A percentile compares a stretch with the other conserved stretches of the same genome.
phyloP scores from a whole-genome alignment of 352 stramenopile species.

The Globisporangium alternatum region DNA sequence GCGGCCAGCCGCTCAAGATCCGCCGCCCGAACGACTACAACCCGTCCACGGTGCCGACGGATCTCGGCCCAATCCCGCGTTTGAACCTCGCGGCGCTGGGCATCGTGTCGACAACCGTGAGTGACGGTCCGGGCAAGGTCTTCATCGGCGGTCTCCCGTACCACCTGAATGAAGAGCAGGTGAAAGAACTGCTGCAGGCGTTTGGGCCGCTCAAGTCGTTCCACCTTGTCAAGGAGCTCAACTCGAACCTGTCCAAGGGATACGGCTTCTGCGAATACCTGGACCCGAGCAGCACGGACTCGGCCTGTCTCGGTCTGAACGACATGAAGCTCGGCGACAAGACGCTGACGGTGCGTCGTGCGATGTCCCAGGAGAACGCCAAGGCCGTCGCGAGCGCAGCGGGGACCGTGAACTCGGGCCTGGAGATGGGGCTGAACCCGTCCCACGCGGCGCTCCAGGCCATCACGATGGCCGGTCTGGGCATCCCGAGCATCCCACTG shows the following conservation, averaged over 20 bases:
- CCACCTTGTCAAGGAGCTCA: constrained; percentile 95
- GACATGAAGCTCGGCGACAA: constrained; percentile 94
- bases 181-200: constrained; percentile 92
- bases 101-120: constrained; percentile 94
- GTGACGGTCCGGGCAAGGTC: constrained; percentile 97
- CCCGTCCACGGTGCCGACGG: constrained; percentile 80
- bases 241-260: constrained; percentile 91
- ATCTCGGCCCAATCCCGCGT: constrained; percentile 82
- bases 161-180: constrained; percentile 94
- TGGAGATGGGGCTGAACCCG: constrained; percentile 68
- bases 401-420: constrained; percentile 61
- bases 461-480: constrained; percentile 56
- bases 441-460: constrained; percentile 66
- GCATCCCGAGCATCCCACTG: constrained; percentile 49
- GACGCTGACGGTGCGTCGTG: constrained; percentile 85
- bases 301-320: constrained; percentile 93
- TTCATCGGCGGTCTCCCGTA: constrained; percentile 98
- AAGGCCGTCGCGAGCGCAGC: constrained; percentile 63
- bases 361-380: constrained; percentile 77
- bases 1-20: constrained; percentile 94
- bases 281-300: constrained; percentile 88
- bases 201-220: constrained; percentile 95
- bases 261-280: constrained; percentile 99
- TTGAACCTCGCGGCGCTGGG: constrained; percentile 90
- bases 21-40: constrained; percentile 98